These are phyloP conservation scores for Leishmania braziliensis DNA, from an alignment of 208 protist species.

Conservation along the genomic window DNA sequence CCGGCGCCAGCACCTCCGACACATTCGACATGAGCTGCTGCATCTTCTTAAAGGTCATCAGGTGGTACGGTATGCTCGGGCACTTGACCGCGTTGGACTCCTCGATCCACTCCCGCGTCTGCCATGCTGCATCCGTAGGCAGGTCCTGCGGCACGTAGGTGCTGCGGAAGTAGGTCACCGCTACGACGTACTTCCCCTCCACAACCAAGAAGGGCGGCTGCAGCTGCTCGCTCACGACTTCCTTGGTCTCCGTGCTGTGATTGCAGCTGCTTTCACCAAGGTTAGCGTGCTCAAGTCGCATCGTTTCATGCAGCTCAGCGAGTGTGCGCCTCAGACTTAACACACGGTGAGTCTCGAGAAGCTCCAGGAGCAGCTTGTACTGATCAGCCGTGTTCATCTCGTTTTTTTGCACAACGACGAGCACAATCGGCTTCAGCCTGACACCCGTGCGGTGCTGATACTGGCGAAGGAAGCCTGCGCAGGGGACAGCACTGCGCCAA, in stretches of 20 bases:
- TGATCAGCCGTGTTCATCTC: conserved; percentile 96
- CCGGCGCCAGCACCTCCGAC: conserved; percentile 58
- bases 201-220: conserved; percentile 67
- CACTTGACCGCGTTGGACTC: conserved; percentile 92
- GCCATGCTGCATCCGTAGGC: conserved; percentile 74
- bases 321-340: conserved; percentile 86
- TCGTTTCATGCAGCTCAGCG: conserved; percentile 59
- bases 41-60: conserved; percentile 96
- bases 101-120: conserved; percentile 76
- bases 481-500: conserved; percentile 40
- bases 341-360: conserved; percentile 82
- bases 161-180: conserved; percentile 93
- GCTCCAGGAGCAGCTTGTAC: conserved; percentile 75
- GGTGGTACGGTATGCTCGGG: conserved; percentile 94
- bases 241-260: background rate
- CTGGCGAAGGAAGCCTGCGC: conserved; percentile 26
- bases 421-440: conserved; percentile 58
- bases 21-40: conserved; percentile 92
- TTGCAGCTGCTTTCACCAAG: background rate
- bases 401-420: conserved; percentile 92
- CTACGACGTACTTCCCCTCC: conserved; percentile 58
- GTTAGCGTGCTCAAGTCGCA: conserved; percentile 42
- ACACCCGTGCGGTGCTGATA: conserved; percentile 17
- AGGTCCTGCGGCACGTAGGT: conserved; percentile 94
- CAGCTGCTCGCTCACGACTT: conserved; percentile 1